Base-by-base conservation (phyloP, 768 basidiomycete species). In the Amanita phalloides region DNA sequence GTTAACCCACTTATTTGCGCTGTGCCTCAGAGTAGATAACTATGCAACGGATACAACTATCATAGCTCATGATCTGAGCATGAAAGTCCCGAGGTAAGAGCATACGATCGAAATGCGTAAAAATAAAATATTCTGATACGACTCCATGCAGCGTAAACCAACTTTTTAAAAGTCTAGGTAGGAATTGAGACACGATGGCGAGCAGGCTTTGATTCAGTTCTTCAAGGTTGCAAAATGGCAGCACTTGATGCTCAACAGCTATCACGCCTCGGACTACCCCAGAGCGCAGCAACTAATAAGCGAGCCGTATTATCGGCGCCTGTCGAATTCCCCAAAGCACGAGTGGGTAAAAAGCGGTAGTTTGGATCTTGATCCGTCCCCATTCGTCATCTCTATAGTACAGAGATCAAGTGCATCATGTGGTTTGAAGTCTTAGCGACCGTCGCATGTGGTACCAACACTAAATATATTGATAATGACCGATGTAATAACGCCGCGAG, bases 11-110 rank as follows among this genome's bases (percentile, higher is more conserved):
- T 75, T 93, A 61, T 85, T 95, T 54, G 84, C 86, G 1, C 69
- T 95, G 0, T 89, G 84, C 60, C 76, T 96, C 26, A 80, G 77
- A 45, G 63, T 92, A 6, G 92, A 96, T 56, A 78, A 81, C 49
- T 95, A 79, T 59, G 79, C 81, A 0, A 77, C 83, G 0, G 84
- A 96, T 56, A 74, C 82, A 0, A 69, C 74, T 1, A 60, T 75
- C 26, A 67, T 96, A 32, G 87, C 91, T 2, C 69, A 74, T 6
- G 94, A 96, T 66, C 66, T 97, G 6, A 79, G 74, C 56, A 77
- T 90, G 72, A 61, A 76, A 3, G 60, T 76, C 9, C 48, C 71
- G 5, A 81, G 79, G 93, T 95, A 59, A 55, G 87, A 71, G 10
- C 17, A 37, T 4, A 9, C 13, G n/a, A 21, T 35, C 30, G 20